Evolutionary conservation across 2,329 filamentous ascomycete species (phyloP).

Genomic region (Dendrostoma leiphaemia): DNA sequence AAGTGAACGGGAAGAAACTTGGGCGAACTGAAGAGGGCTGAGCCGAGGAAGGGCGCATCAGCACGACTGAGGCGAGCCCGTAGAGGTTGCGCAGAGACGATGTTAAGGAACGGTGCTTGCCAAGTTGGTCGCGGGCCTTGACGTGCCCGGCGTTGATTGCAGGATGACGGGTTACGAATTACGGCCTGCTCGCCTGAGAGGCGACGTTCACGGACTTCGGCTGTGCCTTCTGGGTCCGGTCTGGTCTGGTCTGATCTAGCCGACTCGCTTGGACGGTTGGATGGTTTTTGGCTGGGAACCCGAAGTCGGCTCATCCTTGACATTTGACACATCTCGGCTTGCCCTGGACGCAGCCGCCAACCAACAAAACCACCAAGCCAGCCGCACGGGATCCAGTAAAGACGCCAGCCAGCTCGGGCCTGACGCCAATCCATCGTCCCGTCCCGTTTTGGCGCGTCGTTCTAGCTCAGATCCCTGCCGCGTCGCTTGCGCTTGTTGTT

Average conservation of each 20-base stretch:
- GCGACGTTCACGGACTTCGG: no score
- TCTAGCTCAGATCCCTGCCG: not conserved
- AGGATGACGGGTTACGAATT: no score
- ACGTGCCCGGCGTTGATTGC: no score
- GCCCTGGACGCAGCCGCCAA: not conserved
- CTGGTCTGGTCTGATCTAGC: not conserved
- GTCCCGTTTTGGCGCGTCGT: slow-evolving; percentile 15
- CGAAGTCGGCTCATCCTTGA: not conserved
- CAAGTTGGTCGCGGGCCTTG: no score
- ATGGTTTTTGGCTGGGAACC: not conserved
- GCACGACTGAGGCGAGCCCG: no score
- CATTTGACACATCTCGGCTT: no score
- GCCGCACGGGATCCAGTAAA: not conserved
- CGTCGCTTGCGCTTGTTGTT: not conserved
- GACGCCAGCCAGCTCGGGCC: not conserved
- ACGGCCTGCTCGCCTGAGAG: not conserved
- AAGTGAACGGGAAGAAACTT: no score
- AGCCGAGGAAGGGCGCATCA: no score
- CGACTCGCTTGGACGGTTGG: not conserved
- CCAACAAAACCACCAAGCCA: not conserved
- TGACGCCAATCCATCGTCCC: slow-evolving; percentile 9
- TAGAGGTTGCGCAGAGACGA: no score
- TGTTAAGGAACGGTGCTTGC: no score
- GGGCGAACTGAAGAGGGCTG: no score
- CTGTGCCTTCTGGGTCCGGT: not conserved